Percentiles rank a stretch among this genome's conserved stretches.
phyloP scores from a whole-genome alignment of 352 stramenopile genomes.

The Saprolegnia parasitica region DNA sequence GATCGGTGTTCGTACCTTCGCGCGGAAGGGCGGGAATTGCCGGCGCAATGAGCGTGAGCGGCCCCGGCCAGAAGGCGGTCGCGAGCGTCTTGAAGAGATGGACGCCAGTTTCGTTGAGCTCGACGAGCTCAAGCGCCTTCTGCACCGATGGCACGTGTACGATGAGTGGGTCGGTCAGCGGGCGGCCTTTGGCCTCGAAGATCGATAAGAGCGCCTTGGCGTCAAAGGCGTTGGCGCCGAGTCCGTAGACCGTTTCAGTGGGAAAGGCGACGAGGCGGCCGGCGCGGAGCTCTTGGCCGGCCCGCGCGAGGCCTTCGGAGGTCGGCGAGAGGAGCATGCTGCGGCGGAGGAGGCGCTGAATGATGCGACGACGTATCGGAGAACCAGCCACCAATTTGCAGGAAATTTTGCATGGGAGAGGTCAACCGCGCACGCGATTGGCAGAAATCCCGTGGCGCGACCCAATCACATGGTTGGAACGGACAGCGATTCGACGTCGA shows the following conservation, averaged over 20 bases:
- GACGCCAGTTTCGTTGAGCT: constrained; percentile 59
- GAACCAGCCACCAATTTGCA: constrained; percentile 4
- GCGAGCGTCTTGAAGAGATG: constrained; percentile 82
- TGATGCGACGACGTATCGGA: background rate
- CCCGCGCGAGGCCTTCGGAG: constrained; percentile 29
- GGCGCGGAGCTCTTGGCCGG: constrained; percentile 59
- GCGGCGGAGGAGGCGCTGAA: background rate
- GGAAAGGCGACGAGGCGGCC: constrained; percentile 92
- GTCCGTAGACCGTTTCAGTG: constrained; percentile 99
- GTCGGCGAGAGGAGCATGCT: constrained; percentile 29
- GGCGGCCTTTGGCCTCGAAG: constrained; percentile 93
- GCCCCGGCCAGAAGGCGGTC: constrained; percentile 94
- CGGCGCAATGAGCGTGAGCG: constrained; percentile 95
- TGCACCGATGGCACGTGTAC: constrained; percentile 92
- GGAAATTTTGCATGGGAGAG: constrained; percentile 12
- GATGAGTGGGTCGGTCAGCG: constrained; percentile 97
- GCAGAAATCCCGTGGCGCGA: constrained; percentile 4
- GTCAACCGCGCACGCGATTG: background rate
- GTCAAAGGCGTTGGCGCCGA: constrained; percentile 96
- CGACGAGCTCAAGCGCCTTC: constrained; percentile 86
- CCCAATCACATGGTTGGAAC: background rate
- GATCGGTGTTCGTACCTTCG: constrained; percentile 31
- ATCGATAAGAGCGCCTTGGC: constrained; percentile 91
- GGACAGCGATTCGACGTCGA: background rate
- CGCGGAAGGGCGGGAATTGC: constrained; percentile 81